Percentiles rank a stretch among this genome's conserved stretches.
Conservation (phyloP, 345 rosid genomes). For the Acer campestre region DNA sequence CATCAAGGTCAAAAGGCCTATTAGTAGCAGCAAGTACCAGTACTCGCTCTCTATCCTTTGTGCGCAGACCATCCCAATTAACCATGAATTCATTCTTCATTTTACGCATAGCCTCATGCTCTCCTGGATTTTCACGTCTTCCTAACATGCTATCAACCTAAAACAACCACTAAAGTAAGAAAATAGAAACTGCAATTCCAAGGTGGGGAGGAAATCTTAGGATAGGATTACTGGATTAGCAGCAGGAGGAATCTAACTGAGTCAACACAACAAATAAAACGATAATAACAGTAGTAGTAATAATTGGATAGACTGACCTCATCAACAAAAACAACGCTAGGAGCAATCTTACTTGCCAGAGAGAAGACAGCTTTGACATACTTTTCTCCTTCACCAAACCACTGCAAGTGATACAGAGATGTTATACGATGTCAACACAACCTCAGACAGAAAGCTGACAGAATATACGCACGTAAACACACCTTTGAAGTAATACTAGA, state of each 20-base stretch:
- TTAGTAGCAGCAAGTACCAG: constrained; percentile 97
- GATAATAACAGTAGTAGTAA: neutral
- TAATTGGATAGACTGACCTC: constrained; percentile 61
- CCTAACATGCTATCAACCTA: constrained; percentile 99
- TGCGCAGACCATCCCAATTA: constrained; percentile 97
- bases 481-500: constrained; percentile 99
- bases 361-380: constrained; percentile 98
- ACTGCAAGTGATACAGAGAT: constrained; percentile 53
- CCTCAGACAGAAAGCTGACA: neutral
- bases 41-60: constrained; percentile 95
- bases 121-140: constrained; percentile 98
- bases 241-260: neutral
- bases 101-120: constrained; percentile 99
- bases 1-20: constrained; percentile 97
- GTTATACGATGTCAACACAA: constrained; percentile 11
- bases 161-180: constrained; percentile 13
- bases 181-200: neutral
- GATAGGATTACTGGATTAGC: neutral
- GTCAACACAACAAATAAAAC: neutral
- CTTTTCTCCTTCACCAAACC: constrained; percentile 99
- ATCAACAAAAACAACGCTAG: constrained; percentile 93
- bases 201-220: neutral
- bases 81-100: constrained; percentile 99
- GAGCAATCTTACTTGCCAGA: constrained; percentile 97
- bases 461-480: neutral